Conservation (phyloP, 148 eudicot species). For the Fallopia convolvulus region DNA sequence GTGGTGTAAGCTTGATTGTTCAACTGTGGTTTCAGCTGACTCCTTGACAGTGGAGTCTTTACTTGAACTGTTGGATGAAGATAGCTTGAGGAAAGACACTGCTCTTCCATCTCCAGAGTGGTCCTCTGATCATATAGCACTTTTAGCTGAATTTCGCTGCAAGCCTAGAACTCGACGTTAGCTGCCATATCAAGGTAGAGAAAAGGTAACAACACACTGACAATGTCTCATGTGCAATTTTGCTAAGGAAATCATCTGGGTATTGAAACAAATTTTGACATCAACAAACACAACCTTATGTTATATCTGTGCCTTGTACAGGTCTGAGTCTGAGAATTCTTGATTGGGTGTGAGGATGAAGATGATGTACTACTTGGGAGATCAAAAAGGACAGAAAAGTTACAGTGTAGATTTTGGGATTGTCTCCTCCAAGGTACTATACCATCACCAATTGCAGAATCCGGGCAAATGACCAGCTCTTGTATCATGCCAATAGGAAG, state of each 20-base stretch:
- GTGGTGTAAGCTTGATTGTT: background rate
- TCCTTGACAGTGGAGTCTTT: constrained; percentile 88
- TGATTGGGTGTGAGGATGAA: background rate
- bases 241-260: no score
- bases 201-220: background rate
- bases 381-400: background rate
- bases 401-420: background rate
- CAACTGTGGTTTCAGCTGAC: constrained; percentile 69
- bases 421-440: background rate
- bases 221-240: background rate
- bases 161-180: constrained; percentile 75
- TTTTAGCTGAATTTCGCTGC: constrained; percentile 96
- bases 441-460: background rate
- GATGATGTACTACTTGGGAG: background rate
- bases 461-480: constrained; percentile 4
- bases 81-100: constrained; percentile 87
- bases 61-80: constrained; percentile 95
- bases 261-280: background rate
- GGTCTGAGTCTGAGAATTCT: constrained; percentile 6
- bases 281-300: background rate
- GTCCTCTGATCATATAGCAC: constrained; percentile 99
- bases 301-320: background rate
- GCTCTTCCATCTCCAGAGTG: constrained; percentile 99
- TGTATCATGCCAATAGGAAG: constrained; percentile 13
- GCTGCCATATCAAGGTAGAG: constrained; percentile 10